Base-by-base conservation (phyloP, 2,329 filamentous ascomycete genomes). In the Chaetothyriales sp. region DNA sequence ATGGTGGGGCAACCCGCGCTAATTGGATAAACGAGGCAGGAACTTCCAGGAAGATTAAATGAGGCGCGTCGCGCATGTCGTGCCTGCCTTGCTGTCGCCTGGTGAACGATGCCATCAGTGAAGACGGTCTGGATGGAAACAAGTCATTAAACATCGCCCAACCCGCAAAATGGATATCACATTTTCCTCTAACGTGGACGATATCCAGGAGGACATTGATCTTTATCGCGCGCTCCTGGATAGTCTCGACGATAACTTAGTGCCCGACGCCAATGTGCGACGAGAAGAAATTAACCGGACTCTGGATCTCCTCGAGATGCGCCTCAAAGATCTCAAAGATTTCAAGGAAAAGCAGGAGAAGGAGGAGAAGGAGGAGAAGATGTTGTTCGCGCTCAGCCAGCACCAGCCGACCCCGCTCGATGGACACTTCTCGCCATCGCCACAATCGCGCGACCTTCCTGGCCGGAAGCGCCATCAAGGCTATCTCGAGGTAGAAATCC, bases 401-500 rank as follows among this genome's bases (percentile, higher is more conserved):
- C 26, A 50, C 28, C 46, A 43, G 3, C 10, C 10, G 5, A 32
- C 28, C 18, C 25, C 46, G 25, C 43, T n/a, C 44, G 43, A 45
- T 48, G 10, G 43, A 54, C 26, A 47, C 36, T 9, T 53, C 52
- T 44, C 51, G 44, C 47, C 26, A n/a, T n/a, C 44, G 5, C 2
- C 36, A n/a, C 15, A 50, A 18, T 46, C 25, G 6, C 44, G 20
- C 28, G 49, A 47, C n/a, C 43, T 56, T 3, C 43, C 46, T 15
- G 54, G 49, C 44, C 49, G 57, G 43, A 60, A 60, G 49, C 54
- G 59, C 45, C 53, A 48, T 20, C 50, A 56, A 51, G 49, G n/a
- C 9, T 47, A 54, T 44, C 47, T 51, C 22, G 51, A 49, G 19
- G 25, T 51, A 36, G 48, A 56, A 26, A 28, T 50, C 10, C 49